phyloP scores from a whole-genome alignment of 352 stramenopile genomes.

The Phytopythium delawarense region DNA sequence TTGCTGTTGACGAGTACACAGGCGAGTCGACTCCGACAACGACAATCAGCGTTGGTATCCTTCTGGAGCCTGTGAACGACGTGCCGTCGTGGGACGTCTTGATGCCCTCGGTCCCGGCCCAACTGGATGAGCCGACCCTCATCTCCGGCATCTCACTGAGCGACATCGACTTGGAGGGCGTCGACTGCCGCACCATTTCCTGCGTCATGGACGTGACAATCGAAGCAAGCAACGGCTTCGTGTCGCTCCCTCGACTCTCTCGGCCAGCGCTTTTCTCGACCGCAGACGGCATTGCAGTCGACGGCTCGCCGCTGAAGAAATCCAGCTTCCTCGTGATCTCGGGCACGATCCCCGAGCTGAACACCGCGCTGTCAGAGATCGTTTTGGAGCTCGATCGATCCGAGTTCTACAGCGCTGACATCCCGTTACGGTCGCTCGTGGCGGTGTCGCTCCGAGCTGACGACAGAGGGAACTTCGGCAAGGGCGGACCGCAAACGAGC shows the following conservation, averaged over 20 bases:
- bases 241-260: conserved; percentile 29
- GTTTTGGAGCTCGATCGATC: conserved; percentile 33
- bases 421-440: conserved; percentile 17
- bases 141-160: conserved; percentile 36
- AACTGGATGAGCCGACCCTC: conserved; percentile 19
- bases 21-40: conserved; percentile 25
- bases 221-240: conserved; percentile 30
- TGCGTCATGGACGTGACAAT: conserved; percentile 59
- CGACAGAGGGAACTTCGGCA: conserved; percentile 45
- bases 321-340: conserved; percentile 30
- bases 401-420: conserved; percentile 25
- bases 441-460: conserved; percentile 52
- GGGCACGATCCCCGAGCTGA: conserved; percentile 31
- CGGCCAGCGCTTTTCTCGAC: conserved; percentile 13
- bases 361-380: conserved; percentile 35
- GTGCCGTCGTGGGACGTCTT: conserved; percentile 44
- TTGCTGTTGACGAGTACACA: conserved; percentile 44
- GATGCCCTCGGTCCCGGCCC: conserved; percentile 14
- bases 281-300: conserved; percentile 8
- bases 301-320: conserved; percentile 2
- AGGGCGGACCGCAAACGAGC: conserved; percentile 42
- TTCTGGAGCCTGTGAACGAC: conserved; percentile 53
- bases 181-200: conserved; percentile 16
- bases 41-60: conserved; percentile 23
- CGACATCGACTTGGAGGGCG: conserved; percentile 34